Base-by-base conservation (phyloP, 768 basidiomycete genomes). In the Hericium rajendrae region DNA sequence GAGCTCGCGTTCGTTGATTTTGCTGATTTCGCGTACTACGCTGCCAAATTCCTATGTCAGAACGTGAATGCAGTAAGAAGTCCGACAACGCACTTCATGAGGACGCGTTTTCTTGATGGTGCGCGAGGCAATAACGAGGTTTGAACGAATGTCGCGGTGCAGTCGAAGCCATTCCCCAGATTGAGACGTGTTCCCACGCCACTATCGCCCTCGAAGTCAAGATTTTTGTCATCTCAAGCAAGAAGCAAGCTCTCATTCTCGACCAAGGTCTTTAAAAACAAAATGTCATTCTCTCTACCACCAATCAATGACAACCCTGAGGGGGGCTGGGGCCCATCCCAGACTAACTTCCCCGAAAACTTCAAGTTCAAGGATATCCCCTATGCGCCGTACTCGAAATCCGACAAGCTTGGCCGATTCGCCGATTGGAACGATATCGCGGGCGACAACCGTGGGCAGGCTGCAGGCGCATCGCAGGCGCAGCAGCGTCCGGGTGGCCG, bases 331-430 rank as follows among this genome's bases (percentile, higher is more conserved):
- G 92, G 92, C 1, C 83, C 83, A 6, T 91, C 93, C 6, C 82
- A 86, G 3, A 80, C 86, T 0, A 87, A 89, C 70, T 75, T 94
- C 20, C 94, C 95, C 1, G 78, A 87, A 48, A 86, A 92, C 61
- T 97, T 95, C 75, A 94, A 94, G 73, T 97, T 97, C 81, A 93
- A 91, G 72, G 97, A 97, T 65, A 97, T 98, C 59, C 97, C 97
- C 49, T 99, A 98, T 68, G 94, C 95, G 0, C 94, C 94, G 4
- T 98, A 91, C 79, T 93, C 93, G 73, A 99, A 99, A 83, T 86
- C 91, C 39, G 97, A 99, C 78, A 97, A 97, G 72, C 85, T 99
- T 56, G 93, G 92, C 54, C 86, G 95, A 54, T 90, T 99, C 67
- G 95, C 95, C 51, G 95, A 99, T 76, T 99, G 95, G 94, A 91